Percentiles rank a stretch among this genome's conserved stretches.
These are phyloP conservation scores for Saccharomyces uvarum DNA, from an alignment of 1,139 yeast genomes.

Conservation along the genomic window DNA sequence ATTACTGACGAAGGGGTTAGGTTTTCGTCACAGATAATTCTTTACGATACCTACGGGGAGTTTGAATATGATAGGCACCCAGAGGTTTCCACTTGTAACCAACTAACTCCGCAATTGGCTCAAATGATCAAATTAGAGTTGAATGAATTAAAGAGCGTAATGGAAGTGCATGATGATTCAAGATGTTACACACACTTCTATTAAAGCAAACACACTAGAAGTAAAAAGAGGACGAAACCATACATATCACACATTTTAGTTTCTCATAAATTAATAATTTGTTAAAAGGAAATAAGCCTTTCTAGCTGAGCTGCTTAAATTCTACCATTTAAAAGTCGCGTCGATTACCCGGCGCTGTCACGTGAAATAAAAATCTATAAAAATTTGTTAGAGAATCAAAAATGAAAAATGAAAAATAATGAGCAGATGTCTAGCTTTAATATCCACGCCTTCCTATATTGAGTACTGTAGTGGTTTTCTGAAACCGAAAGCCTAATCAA, in stretches of 20 bases:
- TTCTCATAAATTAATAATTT: slow-evolving; percentile 1
- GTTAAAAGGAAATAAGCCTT: background rate
- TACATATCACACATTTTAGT: slow-evolving; percentile 1
- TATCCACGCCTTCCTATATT: background rate
- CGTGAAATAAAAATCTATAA: background rate
- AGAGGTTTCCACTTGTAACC: slow-evolving; percentile 88
- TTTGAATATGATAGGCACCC: slow-evolving; percentile 91
- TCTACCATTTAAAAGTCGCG: background rate
- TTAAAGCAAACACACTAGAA: slow-evolving; percentile 26
- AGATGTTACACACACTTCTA: slow-evolving; percentile 78
- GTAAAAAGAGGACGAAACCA: background rate
- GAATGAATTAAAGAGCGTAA: slow-evolving; percentile 65
- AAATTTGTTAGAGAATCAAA: background rate
- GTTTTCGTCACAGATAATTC: slow-evolving; percentile 75
- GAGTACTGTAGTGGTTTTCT: background rate
- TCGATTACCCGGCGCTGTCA: background rate
- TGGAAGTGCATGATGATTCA: slow-evolving; percentile 77
- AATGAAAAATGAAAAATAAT: background rate
- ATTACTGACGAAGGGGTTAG: slow-evolving; percentile 38
- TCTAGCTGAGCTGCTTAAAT: background rate
- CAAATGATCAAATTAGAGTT: slow-evolving; percentile 82
- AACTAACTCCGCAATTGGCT: slow-evolving; percentile 80
- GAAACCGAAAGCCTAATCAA: background rate
- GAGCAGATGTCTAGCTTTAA: background rate
- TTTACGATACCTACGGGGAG: slow-evolving; percentile 79